Conservation (phyloP, 305 asterid species). For the Fraxinus platypoda region DNA sequence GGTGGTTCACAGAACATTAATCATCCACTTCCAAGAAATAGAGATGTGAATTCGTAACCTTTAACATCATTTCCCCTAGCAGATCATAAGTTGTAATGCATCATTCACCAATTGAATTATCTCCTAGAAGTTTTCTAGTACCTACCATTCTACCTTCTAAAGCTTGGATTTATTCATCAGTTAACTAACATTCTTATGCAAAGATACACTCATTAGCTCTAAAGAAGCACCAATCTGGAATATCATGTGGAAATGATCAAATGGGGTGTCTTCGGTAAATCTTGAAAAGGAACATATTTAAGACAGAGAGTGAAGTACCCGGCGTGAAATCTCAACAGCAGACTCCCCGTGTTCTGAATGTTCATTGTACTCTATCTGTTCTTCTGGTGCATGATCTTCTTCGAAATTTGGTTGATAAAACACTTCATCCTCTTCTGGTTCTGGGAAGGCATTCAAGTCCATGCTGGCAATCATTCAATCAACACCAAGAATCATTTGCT, state of each 20-base stretch:
- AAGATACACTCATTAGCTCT: neutral
- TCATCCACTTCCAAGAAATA: conserved; percentile 4
- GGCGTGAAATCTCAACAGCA: conserved; percentile 58
- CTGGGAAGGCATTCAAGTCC: conserved; percentile 96
- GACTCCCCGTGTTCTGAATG: conserved; percentile 53
- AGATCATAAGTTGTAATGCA: conserved; percentile 7
- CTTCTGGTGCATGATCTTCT: conserved; percentile 54
- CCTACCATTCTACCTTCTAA: neutral
- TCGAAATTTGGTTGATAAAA: conserved; percentile 54
- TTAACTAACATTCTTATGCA: neutral
- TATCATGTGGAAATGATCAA: neutral
- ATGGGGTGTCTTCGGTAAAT: neutral
- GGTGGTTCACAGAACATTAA: neutral
- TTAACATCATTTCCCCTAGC: conserved; percentile 6
- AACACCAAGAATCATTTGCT: conserved; percentile 49
- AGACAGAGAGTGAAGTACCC: conserved; percentile 54
- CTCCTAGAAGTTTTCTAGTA: conserved; percentile 1
- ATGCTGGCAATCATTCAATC: conserved; percentile 64
- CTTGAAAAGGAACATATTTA: neutral
- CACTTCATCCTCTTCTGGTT: conserved; percentile 89
- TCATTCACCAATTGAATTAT: neutral
- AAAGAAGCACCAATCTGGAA: conserved; percentile 5
- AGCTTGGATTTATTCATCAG: conserved; percentile 5
- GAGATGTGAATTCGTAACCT: neutral
- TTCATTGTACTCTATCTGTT: conserved; percentile 45